A percentile compares a stretch with the other conserved stretches of the same genome.
These are phyloP conservation scores for Aureobasidium sp. DNA, from an alignment of 2,329 filamentous ascomycete species.

Conservation along the genomic window DNA sequence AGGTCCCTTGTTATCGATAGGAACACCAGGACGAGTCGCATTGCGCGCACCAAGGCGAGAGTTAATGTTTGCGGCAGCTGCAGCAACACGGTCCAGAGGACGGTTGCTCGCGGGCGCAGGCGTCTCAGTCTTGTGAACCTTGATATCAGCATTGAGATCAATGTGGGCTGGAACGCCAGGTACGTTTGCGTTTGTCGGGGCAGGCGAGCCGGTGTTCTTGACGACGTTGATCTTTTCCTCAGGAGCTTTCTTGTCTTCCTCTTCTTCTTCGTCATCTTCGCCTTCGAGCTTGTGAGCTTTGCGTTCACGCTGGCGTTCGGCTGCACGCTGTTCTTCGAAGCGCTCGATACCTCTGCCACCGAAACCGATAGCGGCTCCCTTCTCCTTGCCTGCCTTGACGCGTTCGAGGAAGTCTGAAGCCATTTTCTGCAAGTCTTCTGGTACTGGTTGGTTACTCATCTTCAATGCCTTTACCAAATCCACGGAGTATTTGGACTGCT, in stretches of 20 bases:
- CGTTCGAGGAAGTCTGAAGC: conserved; percentile 71
- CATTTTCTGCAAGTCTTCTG: conserved; percentile 56
- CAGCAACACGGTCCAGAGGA: conserved; percentile 57
- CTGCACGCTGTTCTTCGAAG: conserved; percentile 84
- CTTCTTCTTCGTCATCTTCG: conserved; percentile 71
- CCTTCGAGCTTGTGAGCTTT: conserved; percentile 85
- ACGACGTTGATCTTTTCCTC: conserved; percentile 43
- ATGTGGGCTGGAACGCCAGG: conserved; percentile 46
- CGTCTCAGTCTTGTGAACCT: conserved; percentile 61
- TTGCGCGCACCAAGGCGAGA: conserved; percentile 77
- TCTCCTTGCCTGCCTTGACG: conserved; percentile 85
- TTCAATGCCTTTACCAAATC: conserved; percentile 88
- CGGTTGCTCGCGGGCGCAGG: conserved; percentile 46
- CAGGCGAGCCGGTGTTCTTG: conserved; percentile 14
- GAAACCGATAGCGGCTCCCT: conserved; percentile 75
- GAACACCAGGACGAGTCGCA: conserved; percentile 81
- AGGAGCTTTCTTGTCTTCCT: conserved; percentile 49
- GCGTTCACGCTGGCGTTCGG: conserved; percentile 75
- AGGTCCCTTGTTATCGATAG: conserved; percentile 96
- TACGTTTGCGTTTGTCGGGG: conserved; percentile 13
- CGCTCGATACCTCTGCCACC: conserved; percentile 90
- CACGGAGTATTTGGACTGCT: conserved; percentile 82
- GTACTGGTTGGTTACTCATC: conserved; percentile 78
- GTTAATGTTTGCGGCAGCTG: conserved; percentile 88
- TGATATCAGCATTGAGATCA: conserved; percentile 60